Evolutionary conservation across 805 yeast genomes (phyloP).

Genomic region (Osmozyma mogii): DNA sequence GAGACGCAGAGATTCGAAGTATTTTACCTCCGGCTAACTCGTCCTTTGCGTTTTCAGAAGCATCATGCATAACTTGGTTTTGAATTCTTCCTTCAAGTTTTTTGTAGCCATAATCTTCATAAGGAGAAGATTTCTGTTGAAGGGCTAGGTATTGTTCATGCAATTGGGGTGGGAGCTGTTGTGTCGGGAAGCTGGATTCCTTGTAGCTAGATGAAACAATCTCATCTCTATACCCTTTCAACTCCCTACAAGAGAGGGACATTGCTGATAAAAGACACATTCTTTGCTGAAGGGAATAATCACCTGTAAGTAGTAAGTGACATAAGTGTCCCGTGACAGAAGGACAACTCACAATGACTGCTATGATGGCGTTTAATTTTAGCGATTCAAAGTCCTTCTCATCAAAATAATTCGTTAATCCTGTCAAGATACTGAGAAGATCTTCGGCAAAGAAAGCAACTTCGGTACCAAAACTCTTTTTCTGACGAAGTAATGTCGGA

Average conservation of each 20-base stretch:
- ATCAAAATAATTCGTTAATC: conserved; percentile 49
- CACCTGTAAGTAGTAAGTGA: conserved; percentile 53
- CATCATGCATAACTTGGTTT: conserved; percentile 24
- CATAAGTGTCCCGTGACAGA: conserved; percentile 37
- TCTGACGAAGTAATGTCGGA: conserved; percentile 57
- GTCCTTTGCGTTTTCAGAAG: conserved; percentile 24
- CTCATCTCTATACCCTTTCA: conserved; percentile 54
- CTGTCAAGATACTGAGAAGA: conserved; percentile 43
- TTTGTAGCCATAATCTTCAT: conserved; percentile 11
- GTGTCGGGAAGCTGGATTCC: conserved; percentile 25
- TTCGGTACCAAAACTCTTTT: conserved; percentile 41
- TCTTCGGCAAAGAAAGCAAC: conserved; percentile 49
- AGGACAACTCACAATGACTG: conserved; percentile 49
- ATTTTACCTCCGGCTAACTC: conserved; percentile 32
- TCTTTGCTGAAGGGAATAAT: conserved; percentile 74
- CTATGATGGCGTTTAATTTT: conserved; percentile 56
- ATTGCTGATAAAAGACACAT: conserved; percentile 59
- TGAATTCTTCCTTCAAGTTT: conserved; percentile 18
- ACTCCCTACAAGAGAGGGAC: conserved; percentile 65
- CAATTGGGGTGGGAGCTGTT: conserved; percentile 37
- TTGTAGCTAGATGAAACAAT: conserved; percentile 29
- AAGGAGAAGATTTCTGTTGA: too few species aligned
- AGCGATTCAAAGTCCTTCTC: conserved; percentile 55
- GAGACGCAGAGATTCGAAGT: conserved; percentile 33
- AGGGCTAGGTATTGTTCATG: conserved; percentile 37